Base-by-base conservation (phyloP, 768 basidiomycete genomes). In the Pleurotus sapidus region DNA sequence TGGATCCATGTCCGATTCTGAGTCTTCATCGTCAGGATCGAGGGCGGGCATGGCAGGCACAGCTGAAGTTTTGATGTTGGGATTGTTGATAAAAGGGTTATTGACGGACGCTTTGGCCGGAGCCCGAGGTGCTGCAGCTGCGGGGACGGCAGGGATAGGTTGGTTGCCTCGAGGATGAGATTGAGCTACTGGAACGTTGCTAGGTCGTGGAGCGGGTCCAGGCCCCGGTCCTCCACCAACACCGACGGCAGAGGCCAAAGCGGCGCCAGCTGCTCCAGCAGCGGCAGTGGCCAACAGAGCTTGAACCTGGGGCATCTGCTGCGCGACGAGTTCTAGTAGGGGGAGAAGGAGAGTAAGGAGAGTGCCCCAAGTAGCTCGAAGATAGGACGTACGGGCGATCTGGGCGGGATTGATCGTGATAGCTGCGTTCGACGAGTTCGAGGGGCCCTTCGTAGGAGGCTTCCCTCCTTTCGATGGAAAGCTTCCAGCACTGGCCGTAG, bases 231-330 rank as follows among this genome's bases (percentile, higher is more conserved):
- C 42, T 9, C 38, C 47, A 17, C 37, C 15, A 17, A 18, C 55
- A 8, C 30, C 57, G 46, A 60, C 56, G 8, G 60, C 59, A 15
- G 61, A 56, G 40, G 58, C 55, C 24, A 55, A 47, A 5, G 58
- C 46, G 9, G 46, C 37, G 20, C 54, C 58, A 34, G 58, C 46
- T 34, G 53, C 58, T 34, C 27, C 40, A 23, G 56, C 23, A 17
- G 46, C 30, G 38, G 24, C 46, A 34, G 27, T 56, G n/a, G 45
- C 62, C 45, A 78, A 60, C 57, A 78, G 63, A 18, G 72, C 73
- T 57, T 77, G 76, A 30, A 78, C 71, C 62, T 78, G 77, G 20
- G 77, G 79, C 25, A 81, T 75, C 46, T 78, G 76, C 61, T 79
- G 77, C 27, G 67, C 76, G 15, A 80, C 76, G 46, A 79, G 65